These are phyloP conservation scores for Linaria vulgaris DNA, from an alignment of 257 asterid species.

Conservation along the genomic window DNA sequence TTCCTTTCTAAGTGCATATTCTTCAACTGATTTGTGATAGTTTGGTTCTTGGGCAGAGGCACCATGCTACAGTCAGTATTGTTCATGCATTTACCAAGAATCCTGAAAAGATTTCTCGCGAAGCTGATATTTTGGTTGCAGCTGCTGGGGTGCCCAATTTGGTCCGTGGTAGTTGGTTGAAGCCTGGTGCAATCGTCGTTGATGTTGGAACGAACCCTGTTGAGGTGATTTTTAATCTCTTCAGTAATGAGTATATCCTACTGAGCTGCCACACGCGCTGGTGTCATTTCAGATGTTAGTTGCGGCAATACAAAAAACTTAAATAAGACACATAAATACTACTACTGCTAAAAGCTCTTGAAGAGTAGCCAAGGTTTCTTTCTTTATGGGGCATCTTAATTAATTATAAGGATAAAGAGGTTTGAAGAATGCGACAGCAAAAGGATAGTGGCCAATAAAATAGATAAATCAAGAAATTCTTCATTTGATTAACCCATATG, in stretches of 20 bases:
- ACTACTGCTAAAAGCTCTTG: no score
- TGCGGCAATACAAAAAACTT: background rate
- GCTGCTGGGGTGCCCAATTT: conserved; percentile 90
- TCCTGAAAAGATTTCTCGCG: conserved; percentile 64
- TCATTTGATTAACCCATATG: no score
- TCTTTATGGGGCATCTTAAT: no score
- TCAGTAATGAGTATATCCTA: background rate
- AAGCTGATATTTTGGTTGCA: conserved; percentile 79
- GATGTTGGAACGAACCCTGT: conserved; percentile 87
- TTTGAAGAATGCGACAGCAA: no score
- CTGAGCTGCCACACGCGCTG: background rate
- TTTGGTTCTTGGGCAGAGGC: conserved; percentile 56
- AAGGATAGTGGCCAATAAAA: no score
- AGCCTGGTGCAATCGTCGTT: conserved; percentile 80
- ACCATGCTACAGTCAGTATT: conserved; percentile 82
- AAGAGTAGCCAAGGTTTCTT: no score
- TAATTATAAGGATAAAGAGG: no score
- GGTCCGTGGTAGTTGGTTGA: conserved; percentile 85
- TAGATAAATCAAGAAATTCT: no score
- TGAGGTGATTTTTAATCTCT: conserved; percentile 45
- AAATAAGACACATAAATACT: no score
- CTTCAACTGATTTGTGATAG: conserved; percentile 14
- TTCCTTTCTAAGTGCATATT: conserved; percentile 1
- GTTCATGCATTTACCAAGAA: conserved; percentile 61
- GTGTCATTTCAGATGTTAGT: background rate